Base-by-base conservation (phyloP, 2,329 filamentous ascomycete genomes). In the Colletotrichum lindemuthianum region DNA sequence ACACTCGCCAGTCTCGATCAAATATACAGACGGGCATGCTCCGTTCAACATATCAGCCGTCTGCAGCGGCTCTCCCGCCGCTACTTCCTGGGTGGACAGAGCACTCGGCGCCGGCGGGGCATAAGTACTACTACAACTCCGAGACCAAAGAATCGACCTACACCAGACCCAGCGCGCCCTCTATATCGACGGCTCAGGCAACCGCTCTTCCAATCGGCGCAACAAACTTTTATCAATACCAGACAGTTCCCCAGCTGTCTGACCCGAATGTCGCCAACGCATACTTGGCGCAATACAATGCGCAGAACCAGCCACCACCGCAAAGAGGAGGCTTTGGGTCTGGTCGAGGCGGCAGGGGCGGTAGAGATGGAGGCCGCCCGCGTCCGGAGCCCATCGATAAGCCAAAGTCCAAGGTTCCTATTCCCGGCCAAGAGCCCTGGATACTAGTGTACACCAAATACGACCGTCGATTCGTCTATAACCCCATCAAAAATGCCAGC, bases 381-480 rank as follows among this genome's bases (percentile, higher is more conserved):
- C 83, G 84, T 48, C 86, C 85, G n/a, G 89, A 92, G 67, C 91
- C 89, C 0, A 78, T 85, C 49, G 96, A 98, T 75, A 90, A 90
- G 68, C 96, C 96, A 3, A 92, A 90, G 77, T 89, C 89, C 34
- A 94, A 92, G 74, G 86, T 91, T 60, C 74, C 84, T 6, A 96
- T 99, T 49, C 93, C 93, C 0, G 90, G 90, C 2, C 92, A 88
- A 71, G 90, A 91, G 70, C 92, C 93, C 13, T 99, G 96, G 96
- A 79, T 97, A 0, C 81, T 99, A 4, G 92, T 99, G n/a, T 92
- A 91, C 74, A 99, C 96, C 1, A 97, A 93, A 74, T 88, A 95
- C 67, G 92, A 92, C 24, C 85, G 96, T 61, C 87, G 94, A 56
- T 99, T 99, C 73, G 93, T 94, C 2, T 92, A 97, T 80, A 97